Base-by-base conservation (phyloP, 2,329 filamentous ascomycete species). In the Chaetomiaceae sp. region DNA sequence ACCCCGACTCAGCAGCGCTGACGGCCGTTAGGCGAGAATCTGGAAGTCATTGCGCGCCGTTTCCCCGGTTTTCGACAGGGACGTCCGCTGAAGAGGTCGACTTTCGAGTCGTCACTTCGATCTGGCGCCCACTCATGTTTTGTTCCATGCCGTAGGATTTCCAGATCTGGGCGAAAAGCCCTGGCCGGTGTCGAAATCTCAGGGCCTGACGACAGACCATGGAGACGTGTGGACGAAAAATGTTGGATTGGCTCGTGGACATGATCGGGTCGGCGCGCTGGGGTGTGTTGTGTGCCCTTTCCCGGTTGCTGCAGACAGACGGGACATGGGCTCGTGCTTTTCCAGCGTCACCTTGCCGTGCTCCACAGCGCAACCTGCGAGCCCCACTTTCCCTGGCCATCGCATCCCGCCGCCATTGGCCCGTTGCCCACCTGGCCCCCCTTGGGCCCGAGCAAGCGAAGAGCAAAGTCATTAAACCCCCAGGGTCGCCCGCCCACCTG, bases 391-490 rank as follows among this genome's bases (percentile, higher is more conserved):
- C 46, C 36, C 17, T n/a, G 17, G 44, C 17, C 15, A 3, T n/a
- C 12, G 38, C n/a, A 19, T n/a, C 29, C 17, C 12, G 39, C 57
- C 51, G 27, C 56, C 48, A 59, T 59, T 59, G 55, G 54, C 55
- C 51, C 51, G 44, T 47, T 36, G 36, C 23, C 55, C 51, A 51
- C 51, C 39, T 20, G 36, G 12, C 27, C 5, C 39, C 47, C 47
- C 54, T 38, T 25, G 46, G 55, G 47, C 58, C 59, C 56, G 55
- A 57, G 57, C 53, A 58, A 65, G 58, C 36, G 43, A 55, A 34
- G 37, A 31, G 38, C 8, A 54, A 68, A 66, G 66, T 69, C 65
- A 70, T 70, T 70, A 71, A 71, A 70, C 69, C 69, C 69, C 69
- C 65, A 67, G 66, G 61, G 58, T 63, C 64, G 65, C 66, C 65